phyloP scores from a whole-genome alignment of 73 alveolate species.

The Symbiodinium pilosum region DNA sequence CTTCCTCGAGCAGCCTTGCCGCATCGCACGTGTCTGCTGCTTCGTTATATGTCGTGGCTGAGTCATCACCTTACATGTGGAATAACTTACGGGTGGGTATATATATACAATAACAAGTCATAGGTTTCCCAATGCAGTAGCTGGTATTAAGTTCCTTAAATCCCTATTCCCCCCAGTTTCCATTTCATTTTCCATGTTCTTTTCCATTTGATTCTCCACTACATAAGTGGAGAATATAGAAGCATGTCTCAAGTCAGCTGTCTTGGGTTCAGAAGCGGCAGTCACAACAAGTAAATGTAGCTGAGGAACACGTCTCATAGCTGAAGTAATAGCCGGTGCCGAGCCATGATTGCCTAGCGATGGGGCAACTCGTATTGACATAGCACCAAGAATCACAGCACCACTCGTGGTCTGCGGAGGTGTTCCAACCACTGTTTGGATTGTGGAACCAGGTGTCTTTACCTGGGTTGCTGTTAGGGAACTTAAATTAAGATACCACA shows the following conservation, averaged over 20 bases:
- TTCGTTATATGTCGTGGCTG: conserved; percentile 29
- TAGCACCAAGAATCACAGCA: conserved; percentile 92
- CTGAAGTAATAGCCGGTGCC: conserved; percentile 63
- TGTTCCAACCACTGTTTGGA: conserved; percentile 30
- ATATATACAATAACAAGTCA: too few species aligned
- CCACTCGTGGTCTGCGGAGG: conserved; percentile 66
- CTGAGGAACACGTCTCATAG: conserved; percentile 60
- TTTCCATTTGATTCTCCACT: too few species aligned
- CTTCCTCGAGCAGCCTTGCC: neutral
- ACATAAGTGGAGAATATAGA: too few species aligned
- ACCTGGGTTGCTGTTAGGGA: neutral
- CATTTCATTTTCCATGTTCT: too few species aligned
- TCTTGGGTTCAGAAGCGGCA: too few species aligned
- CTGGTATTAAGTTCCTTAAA: too few species aligned
- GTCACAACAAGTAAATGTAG: neutral
- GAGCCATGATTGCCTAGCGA: conserved; percentile 59
- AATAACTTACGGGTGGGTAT: too few species aligned
- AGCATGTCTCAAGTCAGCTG: too few species aligned
- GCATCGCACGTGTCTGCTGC: conserved; percentile 53
- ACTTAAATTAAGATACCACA: neutral
- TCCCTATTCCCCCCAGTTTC: too few species aligned
- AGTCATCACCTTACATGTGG: conserved; percentile 59
- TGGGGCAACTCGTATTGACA: conserved; percentile 57
- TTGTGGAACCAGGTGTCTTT: neutral
- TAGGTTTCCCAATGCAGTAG: neutral